A percentile compares a stretch with the other conserved stretches of the same genome.
phyloP scores from a whole-genome alignment of 306 rosid genomes.

The Pueraria montana region DNA sequence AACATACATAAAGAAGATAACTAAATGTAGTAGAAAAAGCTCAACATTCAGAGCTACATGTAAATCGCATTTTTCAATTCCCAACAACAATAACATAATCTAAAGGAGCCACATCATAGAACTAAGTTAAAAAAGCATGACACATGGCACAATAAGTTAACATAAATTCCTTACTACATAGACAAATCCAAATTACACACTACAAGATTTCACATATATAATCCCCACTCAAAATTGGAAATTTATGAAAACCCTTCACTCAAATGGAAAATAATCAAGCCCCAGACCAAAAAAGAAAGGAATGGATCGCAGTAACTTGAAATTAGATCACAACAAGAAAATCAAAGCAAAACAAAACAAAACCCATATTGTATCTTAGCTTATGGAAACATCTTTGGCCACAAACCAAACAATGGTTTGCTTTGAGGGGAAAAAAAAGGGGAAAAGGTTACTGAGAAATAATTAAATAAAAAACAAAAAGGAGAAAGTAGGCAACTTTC shows the following conservation, averaged over 20 bases:
- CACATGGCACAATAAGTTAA: neutral
- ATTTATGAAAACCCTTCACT: slow-evolving; percentile 42
- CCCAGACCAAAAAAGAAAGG: neutral
- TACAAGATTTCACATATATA: slow-evolving; percentile 51
- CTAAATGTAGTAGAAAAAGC: neutral
- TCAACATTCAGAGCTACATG: slow-evolving; percentile 17
- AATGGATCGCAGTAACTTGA: slow-evolving; percentile 49
- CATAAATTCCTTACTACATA: slow-evolving; percentile 37
- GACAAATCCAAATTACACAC: slow-evolving; percentile 43
- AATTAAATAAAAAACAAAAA: slow-evolving; percentile 13
- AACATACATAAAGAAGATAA: too few relatives aligned
- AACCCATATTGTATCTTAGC: slow-evolving; percentile 44
- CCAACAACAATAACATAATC: slow-evolving; percentile 39
- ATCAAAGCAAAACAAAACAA: neutral
- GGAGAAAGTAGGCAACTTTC: slow-evolving; percentile 40
- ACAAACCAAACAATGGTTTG: slow-evolving; percentile 48
- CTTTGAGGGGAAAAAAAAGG: slow-evolving; percentile 17
- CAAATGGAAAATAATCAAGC: slow-evolving; percentile 35
- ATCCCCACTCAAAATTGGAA: slow-evolving; percentile 23
- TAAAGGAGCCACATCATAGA: slow-evolving; percentile 33
- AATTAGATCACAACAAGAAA: slow-evolving; percentile 7
- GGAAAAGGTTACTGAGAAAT: slow-evolving; percentile 48
- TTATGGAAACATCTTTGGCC: slow-evolving; percentile 36
- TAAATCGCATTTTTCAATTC: slow-evolving; percentile 2
- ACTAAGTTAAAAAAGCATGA: slow-evolving; percentile 12